These are phyloP conservation scores for Scedosporium apiospermum DNA, from an alignment of 2,329 filamentous ascomycete genomes.

Conservation along the genomic window DNA sequence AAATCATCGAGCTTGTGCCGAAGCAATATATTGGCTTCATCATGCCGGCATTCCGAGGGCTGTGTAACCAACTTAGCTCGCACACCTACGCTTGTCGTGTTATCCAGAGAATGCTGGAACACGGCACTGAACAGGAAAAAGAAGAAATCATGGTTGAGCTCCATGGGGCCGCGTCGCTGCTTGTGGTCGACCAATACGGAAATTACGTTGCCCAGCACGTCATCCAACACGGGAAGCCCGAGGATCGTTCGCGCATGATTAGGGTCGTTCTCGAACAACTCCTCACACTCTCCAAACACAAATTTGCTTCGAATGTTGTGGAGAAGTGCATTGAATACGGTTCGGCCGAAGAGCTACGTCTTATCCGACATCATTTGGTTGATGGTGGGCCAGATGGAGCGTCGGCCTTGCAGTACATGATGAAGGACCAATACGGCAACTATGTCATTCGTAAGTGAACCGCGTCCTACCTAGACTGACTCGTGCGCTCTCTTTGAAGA, in stretches of 20 bases:
- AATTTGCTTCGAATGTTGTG: conserved; percentile 94
- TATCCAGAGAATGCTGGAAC: conserved; percentile 83
- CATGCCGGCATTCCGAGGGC: conserved; percentile 67
- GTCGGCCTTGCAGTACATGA: conserved; percentile 63
- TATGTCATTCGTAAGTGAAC: conserved; percentile 80
- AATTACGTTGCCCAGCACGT: conserved; percentile 97
- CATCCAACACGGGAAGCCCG: conserved; percentile 64
- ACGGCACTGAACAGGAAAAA: conserved; percentile 64
- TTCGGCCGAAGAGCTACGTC: conserved; percentile 51
- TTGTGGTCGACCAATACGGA: conserved; percentile 82
- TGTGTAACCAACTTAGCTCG: conserved; percentile 63
- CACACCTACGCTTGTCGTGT: conserved; percentile 88
- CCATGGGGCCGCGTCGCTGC: conserved; percentile 56
- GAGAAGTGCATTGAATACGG: conserved; percentile 76
- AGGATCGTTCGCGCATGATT: conserved; percentile 67
- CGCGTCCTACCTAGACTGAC: neutral
- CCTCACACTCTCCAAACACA: conserved; percentile 77
- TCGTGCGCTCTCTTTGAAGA: neutral
- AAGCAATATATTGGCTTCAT: conserved; percentile 75
- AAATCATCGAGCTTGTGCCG: conserved; percentile 75
- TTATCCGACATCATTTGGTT: conserved; percentile 54
- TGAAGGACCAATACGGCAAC: conserved; percentile 89
- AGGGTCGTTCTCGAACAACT: conserved; percentile 62
- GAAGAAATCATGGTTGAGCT: conserved; percentile 68
- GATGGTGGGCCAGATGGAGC: conserved; percentile 45